These are phyloP conservation scores for Hypoxylon cercidicola DNA, from an alignment of 495 filamentous ascomycete genomes.

Conservation along the genomic window DNA sequence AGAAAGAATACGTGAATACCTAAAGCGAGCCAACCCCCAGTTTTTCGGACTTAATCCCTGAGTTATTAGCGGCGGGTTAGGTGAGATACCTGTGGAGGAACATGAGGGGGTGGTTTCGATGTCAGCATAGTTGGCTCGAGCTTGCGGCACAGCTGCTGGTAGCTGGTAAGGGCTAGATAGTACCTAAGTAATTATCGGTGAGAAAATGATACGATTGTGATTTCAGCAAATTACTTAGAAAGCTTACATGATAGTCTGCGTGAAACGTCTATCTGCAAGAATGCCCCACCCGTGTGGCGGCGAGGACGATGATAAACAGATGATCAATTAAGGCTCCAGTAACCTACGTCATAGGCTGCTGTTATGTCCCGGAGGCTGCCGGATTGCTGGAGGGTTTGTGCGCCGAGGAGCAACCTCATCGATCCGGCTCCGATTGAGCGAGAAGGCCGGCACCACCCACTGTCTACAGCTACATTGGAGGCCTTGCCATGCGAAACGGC, in stretches of 20 bases:
- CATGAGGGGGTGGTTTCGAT: conserved; percentile 23
- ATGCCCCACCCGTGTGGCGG: neutral
- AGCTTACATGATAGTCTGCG: conserved; percentile 9
- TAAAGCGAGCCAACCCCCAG: conserved; percentile 18
- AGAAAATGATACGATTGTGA: conserved; percentile 12
- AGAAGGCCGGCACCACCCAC: conserved; percentile 93
- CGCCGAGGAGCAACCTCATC: conserved; percentile 68
- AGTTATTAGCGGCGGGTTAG: conserved; percentile 41
- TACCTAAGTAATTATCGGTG: neutral
- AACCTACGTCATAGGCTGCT: conserved; percentile 35
- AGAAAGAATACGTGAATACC: conserved; percentile 16
- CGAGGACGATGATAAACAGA: conserved; percentile 1
- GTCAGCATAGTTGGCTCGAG: conserved; percentile 39
- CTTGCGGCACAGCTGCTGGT: conserved; percentile 15
- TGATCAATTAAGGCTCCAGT: conserved; percentile 6
- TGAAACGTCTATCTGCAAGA: neutral
- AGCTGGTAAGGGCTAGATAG: neutral
- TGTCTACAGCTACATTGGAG: conserved; percentile 90
- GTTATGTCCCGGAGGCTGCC: conserved; percentile 43
- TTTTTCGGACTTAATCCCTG: conserved; percentile 21
- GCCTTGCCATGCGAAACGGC: conserved; percentile 95
- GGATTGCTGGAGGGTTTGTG: conserved; percentile 36
- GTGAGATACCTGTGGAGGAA: conserved; percentile 34
- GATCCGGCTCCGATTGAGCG: conserved; percentile 79
- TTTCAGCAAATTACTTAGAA: conserved; percentile 7